Evolutionary conservation across 306 rosid species (phyloP), one percentile per base, ranked within the genome.

Genomic region (Sphenostylis stenocarpa): DNA sequence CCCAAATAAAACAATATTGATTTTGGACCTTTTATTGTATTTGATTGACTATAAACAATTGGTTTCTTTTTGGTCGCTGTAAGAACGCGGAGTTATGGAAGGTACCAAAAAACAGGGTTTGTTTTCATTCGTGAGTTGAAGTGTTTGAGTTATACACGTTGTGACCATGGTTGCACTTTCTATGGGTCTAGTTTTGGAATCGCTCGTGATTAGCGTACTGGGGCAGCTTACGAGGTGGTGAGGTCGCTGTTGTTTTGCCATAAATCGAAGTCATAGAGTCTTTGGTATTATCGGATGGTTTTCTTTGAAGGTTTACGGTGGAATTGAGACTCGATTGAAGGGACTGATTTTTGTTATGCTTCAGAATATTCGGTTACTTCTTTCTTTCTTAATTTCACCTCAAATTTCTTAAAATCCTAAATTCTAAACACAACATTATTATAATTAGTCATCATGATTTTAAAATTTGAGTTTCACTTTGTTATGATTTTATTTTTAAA

Each of bases 91-190:
- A 72, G 23, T 45, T 15, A 48, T 47, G 15, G 80, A 72, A 36
- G 48, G 52, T 58, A 21, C 43, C 48, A 67, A 24, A n/a, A 57
- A 28, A 12, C 2, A 11, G 49, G 52, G 52, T 57, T 78, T 66
- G 53, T 72, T 66, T 68, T 58, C 43, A 75, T 61, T 58, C n/a
- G 4, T 70, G 41, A 17, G 72, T 34, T 38, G 79, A 16, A 65
- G 80, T 66, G 80, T 76, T 57, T 28, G 45, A 48, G 77, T 72
- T 58, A 16, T 5, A 36, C 4, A 76, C 82, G 82, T 20, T 36
- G 43, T 21, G 33, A 3, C 48, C 43, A 34, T 53, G 63, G 73
- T 70, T 80, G 68, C 47, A 23, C 36, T 66, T 43, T 61, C 71
- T 45, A 61, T 23, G 77, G 70, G 55, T 41, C 0, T 33, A 16